Evolutionary conservation across 1,284 basidiomycete species (phyloP), one percentile per base, ranked within the genome.

Genomic region (Heterobasidion occidentale): DNA sequence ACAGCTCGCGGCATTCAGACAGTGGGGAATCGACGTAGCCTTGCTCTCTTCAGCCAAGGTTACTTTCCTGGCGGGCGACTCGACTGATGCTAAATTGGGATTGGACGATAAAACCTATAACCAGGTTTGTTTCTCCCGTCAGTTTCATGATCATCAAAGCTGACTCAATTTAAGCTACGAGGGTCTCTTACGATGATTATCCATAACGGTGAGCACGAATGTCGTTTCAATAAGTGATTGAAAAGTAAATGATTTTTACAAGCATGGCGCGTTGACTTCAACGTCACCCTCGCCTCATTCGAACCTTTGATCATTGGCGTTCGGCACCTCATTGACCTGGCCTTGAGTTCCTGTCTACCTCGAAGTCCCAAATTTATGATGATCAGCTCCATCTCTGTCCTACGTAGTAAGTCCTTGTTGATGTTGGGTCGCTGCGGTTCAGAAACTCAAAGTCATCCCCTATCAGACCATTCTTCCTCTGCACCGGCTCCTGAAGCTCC

Each of bases 181-280:
- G 46, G 9, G 9, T 47, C 46, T 47, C 9, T 47, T 47, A 47
- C 46, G 9, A 47, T 1, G 11, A 66, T 74, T 52, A 65, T 73
- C 58, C 71, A 73, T 56, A 68, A 65, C 46, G 71, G 71, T 72
- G 50, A 17, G 57, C 55, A 61, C 5, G n/a, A 17, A n/a, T 34
- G 27, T n/a, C 15, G 27, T 33, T 46, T 49, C 34, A 17, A 8
- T 60, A 56, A 35, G 38, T 61, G 9, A 33, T 17, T 33, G 46
- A 4, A 9, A 17, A 47, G 9, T n/a, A 17, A 9, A 19, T 47
- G 20, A 5, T 60, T 61, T 20, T 46, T 60, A 9, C 53, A 60
- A 67, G 72, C 72, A 7, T 74, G 71, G 70, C 61, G 59, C 2
- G 67, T 75, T 35, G 65, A 74, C 42, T 58, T 48, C 36, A 53